Percentiles rank a stretch among this genome's conserved stretches.
phyloP scores from a whole-genome alignment of 108 stramenopile species.

The Parietichytrium sp. region DNA sequence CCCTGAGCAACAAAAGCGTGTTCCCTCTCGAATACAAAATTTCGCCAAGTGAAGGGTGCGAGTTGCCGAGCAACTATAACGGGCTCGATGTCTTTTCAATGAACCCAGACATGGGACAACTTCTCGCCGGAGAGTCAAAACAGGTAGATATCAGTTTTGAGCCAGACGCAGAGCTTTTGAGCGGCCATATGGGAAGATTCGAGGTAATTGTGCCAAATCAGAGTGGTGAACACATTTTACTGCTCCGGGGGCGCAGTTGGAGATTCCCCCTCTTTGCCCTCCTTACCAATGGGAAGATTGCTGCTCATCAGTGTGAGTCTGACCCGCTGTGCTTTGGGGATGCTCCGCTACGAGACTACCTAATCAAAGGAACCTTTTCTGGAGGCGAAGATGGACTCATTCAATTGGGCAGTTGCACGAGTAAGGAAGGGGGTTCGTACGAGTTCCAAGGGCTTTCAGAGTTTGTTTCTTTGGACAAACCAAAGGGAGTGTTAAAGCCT shows the following conservation, averaged over 20 bases:
- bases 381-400: neutral
- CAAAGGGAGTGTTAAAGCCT: conserved; percentile 13
- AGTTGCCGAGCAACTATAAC: conserved; percentile 45
- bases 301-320: neutral
- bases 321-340: neutral
- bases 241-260: neutral
- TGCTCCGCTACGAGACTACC: too few relatives aligned
- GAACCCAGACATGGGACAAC: conserved; percentile 38
- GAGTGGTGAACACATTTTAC: conserved; percentile 13
- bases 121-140: conserved; percentile 44
- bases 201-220: conserved; percentile 47
- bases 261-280: neutral
- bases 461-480: neutral
- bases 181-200: conserved; percentile 42
- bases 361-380: too few relatives aligned
- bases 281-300: neutral
- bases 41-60: neutral
- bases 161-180: conserved; percentile 50
- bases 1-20: conserved; percentile 49
- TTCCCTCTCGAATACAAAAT: conserved; percentile 50
- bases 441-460: neutral
- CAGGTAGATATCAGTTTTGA: conserved; percentile 42
- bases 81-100: conserved; percentile 39
- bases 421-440: neutral
- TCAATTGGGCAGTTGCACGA: neutral